Evolutionary conservation across 441 rosid species (phyloP), one percentile per base, ranked within the genome.

Genomic region (Pelargonium myrrhifolium): DNA sequence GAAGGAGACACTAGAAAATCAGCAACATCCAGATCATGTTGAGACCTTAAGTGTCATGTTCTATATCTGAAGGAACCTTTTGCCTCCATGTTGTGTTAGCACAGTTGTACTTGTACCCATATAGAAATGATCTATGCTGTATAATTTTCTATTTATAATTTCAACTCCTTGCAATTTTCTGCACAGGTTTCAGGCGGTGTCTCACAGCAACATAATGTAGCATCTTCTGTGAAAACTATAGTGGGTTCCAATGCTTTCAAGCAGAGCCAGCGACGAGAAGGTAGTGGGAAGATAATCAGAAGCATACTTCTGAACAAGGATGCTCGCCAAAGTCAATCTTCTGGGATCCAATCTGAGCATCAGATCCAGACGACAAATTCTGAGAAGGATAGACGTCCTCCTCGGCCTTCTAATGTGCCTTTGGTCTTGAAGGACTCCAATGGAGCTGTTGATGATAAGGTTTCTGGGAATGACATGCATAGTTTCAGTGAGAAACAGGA

Each of bases 401-500:
- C 81, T 64, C 75, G 81, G 62, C 74, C 82, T 17, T 68, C 73
- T 0, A 65, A 65, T 31, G 7, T 61, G 28, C 74, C 65, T 68
- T 71, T 64, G 66, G 60, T 65, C 59, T 68, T 80, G 66, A 77
- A 59, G 65, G 77, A 77, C 77, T 15, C 68, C 4, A 75, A 85
- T 71, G 78, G 74, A 62, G 45, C 68, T 68, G 58, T 62, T 31
- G 79, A 79, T 71, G 84, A 72, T 68, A 80, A 78, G 71, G 69
- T 68, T 76, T 68, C 77, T 47, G 84, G 81, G 63, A 88, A 79
- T 66, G 85, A 76, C 51, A 64, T 65, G 42, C 77, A 79, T 71
- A 83, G 76, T 66, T 80, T 58, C 28, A 73, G 73, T 75, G 89
- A 82, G 73, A 89, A 85, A 82, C 83, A 70, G 67, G 92, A 85